Conservation (phyloP, 345 rosid species). For the Eucalyptus erythrocorys region DNA sequence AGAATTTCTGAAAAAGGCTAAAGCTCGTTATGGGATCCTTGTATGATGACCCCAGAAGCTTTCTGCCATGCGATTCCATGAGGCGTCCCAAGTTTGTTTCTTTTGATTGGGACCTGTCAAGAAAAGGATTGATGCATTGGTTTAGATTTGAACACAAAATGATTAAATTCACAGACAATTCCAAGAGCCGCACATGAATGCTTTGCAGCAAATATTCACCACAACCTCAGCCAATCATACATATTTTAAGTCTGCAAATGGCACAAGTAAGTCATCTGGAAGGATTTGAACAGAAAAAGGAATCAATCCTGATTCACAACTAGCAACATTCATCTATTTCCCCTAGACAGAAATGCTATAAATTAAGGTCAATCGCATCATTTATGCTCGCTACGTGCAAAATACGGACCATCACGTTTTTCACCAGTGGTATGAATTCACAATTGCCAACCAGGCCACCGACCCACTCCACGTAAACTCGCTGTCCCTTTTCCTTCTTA, state of each 20-base stretch:
- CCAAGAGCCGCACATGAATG: neutral
- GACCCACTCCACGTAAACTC: neutral
- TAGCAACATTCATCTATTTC: neutral
- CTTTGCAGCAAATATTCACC: neutral
- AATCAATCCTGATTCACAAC: neutral
- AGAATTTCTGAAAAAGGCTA: slow-evolving; percentile 42
- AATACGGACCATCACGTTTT: neutral
- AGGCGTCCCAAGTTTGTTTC: slow-evolving; percentile 53
- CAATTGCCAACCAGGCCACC: neutral
- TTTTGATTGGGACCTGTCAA: slow-evolving; percentile 35
- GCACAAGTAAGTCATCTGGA: neutral
- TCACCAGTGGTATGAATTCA: neutral
- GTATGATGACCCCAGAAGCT: slow-evolving; percentile 55
- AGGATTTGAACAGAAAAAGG: neutral
- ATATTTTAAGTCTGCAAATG: neutral
- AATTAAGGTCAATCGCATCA: neutral
- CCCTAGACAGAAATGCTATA: neutral
- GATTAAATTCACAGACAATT: neutral
- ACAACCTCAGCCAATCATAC: neutral
- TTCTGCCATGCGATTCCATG: slow-evolving; percentile 67
- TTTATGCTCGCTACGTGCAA: neutral
- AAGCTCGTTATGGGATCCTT: slow-evolving; percentile 69
- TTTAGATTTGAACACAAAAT: neutral
- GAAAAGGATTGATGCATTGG: neutral
- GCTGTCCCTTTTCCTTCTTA: neutral